phyloP scores from a whole-genome alignment of 345 rosid species.

The thale cress (Arabidopsis thaliana) region DNA sequence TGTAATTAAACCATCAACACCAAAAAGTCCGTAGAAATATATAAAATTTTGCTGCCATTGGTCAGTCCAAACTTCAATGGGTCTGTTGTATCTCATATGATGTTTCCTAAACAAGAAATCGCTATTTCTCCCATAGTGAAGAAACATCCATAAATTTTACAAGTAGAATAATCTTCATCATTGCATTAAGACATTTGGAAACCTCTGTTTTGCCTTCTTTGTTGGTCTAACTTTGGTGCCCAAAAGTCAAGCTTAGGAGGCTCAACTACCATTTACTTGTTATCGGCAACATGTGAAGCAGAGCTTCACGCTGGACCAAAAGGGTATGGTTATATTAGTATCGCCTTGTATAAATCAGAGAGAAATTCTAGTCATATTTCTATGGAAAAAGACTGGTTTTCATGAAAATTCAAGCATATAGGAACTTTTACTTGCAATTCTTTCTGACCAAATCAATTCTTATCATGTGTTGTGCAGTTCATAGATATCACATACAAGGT shows the following conservation, averaged over 20 bases:
- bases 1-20: slow-evolving; percentile 51
- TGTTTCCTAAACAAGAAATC: slow-evolving; percentile 59
- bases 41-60: slow-evolving; percentile 52
- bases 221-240: slow-evolving; percentile 47
- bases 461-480: slow-evolving; percentile 59
- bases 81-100: slow-evolving; percentile 48
- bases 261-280: slow-evolving; percentile 41
- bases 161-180: slow-evolving; percentile 28
- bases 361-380: slow-evolving; percentile 5
- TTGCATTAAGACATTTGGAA: slow-evolving; percentile 44
- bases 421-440: neutral
- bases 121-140: slow-evolving; percentile 7
- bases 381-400: neutral
- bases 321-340: slow-evolving; percentile 54
- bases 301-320: slow-evolving; percentile 59
- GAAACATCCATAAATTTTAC: neutral
- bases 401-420: slow-evolving; percentile 13
- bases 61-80: slow-evolving; percentile 70
- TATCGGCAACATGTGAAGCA: slow-evolving; percentile 44
- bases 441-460: slow-evolving; percentile 18
- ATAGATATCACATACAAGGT: slow-evolving; percentile 80
- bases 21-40: slow-evolving; percentile 52
- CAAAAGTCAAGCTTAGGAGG: slow-evolving; percentile 48
- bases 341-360: slow-evolving; percentile 29
- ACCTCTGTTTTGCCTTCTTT: slow-evolving; percentile 47